Conservation (phyloP, 345 rosid species). For the Arabidopsis thaliana region TAIR10.1 NC_003071.7:13715001-13715500, state of each 20-base stretch:
- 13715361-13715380: constrained; percentile 78
- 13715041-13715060: constrained; percentile 50
- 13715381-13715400: constrained; percentile 69
- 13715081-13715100: constrained; percentile 75
- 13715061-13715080: constrained; percentile 86
- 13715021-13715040: constrained; percentile 74
- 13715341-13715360: constrained; percentile 71
- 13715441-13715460: constrained; percentile 98
- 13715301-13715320: constrained; percentile 83
- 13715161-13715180: constrained; percentile 75
- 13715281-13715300: constrained; percentile 60
- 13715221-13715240: not conserved
- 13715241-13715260: constrained; percentile 57
- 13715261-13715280: constrained; percentile 84
- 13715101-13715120: constrained; percentile 67
- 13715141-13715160: constrained; percentile 75
- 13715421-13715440: constrained; percentile 73
- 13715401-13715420: constrained; percentile 86
- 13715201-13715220: not conserved
- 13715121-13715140: constrained; percentile 95
- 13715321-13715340: constrained; percentile 77
- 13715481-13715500: constrained; percentile 3
- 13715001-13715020: constrained; percentile 69
- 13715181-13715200: constrained; percentile 22
- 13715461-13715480: constrained; percentile 50